Percentiles rank a stretch among this genome's conserved stretches.
Evolutionary conservation across 176 grass and related monocot genomes (phyloP).

Genomic region (Cymbopogon citratus): DNA sequence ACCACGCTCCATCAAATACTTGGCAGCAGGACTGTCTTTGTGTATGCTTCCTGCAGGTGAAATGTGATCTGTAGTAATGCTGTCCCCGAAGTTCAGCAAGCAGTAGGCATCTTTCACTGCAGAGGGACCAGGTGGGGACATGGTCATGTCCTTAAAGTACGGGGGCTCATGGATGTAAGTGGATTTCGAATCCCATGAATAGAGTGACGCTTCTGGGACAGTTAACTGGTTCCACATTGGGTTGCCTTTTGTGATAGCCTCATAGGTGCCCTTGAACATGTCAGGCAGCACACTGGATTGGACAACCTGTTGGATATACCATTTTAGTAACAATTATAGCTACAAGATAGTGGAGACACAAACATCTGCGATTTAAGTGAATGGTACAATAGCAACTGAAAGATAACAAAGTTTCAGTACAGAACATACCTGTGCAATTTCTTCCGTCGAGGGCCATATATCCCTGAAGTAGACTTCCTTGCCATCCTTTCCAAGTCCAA

Average conservation of each 20-base stretch:
- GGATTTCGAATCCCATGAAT: slow-evolving; percentile 77
- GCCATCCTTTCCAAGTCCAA: slow-evolving; percentile 81
- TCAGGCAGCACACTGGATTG: slow-evolving; percentile 83
- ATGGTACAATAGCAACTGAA: background rate
- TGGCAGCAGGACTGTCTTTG: slow-evolving; percentile 84
- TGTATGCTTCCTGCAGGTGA: slow-evolving; percentile 93
- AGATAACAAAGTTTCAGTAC: slow-evolving; percentile 8
- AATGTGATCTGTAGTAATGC: slow-evolving; percentile 92
- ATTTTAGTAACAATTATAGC: slow-evolving; percentile 26
- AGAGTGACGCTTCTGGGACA: slow-evolving; percentile 62
- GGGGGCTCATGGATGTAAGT: slow-evolving; percentile 93
- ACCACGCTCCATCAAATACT: slow-evolving; percentile 72
- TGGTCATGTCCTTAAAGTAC: slow-evolving; percentile 88
- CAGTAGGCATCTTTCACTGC: slow-evolving; percentile 81
- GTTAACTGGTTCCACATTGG: slow-evolving; percentile 84
- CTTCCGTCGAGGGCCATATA: slow-evolving; percentile 96
- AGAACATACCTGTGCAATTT: slow-evolving; percentile 70
- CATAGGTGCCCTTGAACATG: slow-evolving; percentile 90
- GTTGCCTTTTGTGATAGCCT: slow-evolving; percentile 91
- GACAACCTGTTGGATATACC: slow-evolving; percentile 49
- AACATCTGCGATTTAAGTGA: background rate
- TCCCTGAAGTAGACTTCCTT: slow-evolving; percentile 85
- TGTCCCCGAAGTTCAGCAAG: slow-evolving; percentile 81
- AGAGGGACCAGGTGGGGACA: slow-evolving; percentile 68
- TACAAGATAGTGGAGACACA: slow-evolving; percentile 1